Conservation (phyloP, 306 rosid species). For the Castanopsis chinensis region DNA sequence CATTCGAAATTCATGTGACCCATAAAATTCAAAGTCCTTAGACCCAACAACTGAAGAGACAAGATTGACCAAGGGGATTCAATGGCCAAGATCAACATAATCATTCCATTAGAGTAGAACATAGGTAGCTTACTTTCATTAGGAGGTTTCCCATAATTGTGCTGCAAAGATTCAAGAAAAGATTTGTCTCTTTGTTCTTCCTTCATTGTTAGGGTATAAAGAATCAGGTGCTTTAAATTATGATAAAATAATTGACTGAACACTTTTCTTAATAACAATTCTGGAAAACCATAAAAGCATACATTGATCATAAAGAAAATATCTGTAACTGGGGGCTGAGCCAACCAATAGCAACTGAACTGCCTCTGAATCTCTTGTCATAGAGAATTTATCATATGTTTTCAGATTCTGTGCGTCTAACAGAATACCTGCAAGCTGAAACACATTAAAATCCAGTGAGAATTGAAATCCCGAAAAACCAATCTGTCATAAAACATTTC, state of each 20-base stretch:
- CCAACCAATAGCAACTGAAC: constrained; percentile 79
- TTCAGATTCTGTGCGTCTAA: constrained; percentile 76
- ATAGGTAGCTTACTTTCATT: constrained; percentile 49
- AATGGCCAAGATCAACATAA: neutral
- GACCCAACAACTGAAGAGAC: neutral
- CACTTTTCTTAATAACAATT: constrained; percentile 19
- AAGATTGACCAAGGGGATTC: constrained; percentile 6
- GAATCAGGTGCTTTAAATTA: neutral
- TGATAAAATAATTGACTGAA: neutral
- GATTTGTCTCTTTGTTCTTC: constrained; percentile 54
- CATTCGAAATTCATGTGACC: neutral
- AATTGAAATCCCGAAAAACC: constrained; percentile 3
- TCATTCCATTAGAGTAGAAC: neutral
- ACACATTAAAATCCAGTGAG: constrained; percentile 21
- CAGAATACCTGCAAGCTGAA: constrained; percentile 86
- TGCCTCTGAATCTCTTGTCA: constrained; percentile 94
- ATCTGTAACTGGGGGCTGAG: constrained; percentile 57
- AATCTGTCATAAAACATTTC: neutral
- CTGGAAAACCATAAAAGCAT: constrained; percentile 5
- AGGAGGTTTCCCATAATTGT: constrained; percentile 54
- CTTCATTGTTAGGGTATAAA: constrained; percentile 49
- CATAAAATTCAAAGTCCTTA: neutral
- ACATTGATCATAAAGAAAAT: constrained; percentile 72
- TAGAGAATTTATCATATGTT: constrained; percentile 41
- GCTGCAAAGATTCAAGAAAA: constrained; percentile 59